Percentiles rank a stretch among this genome's conserved stretches.
Conservation (phyloP, 441 rosid species). For the Corymbia calophylla region DNA sequence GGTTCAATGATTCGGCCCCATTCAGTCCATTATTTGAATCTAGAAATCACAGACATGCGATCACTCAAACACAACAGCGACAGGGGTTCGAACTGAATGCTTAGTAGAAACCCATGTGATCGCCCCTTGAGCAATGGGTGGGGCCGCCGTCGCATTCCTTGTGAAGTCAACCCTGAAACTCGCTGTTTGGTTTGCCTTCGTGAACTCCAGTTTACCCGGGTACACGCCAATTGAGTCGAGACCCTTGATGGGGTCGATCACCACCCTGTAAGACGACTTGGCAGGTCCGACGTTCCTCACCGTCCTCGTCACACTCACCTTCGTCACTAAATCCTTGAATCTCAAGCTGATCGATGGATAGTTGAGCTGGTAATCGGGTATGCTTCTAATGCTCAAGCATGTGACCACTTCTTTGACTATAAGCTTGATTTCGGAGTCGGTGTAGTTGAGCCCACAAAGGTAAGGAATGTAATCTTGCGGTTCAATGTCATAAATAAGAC, state of each 20-base stretch:
- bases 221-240: neutral
- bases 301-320: neutral
- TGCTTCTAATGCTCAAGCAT: neutral
- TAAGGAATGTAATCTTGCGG: neutral
- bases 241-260: neutral
- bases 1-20: too few relatives aligned
- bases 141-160: neutral
- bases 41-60: neutral
- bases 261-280: neutral
- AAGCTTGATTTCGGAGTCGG: neutral
- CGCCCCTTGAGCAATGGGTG: neutral
- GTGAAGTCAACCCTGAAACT: neutral
- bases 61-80: neutral
- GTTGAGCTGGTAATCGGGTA: neutral
- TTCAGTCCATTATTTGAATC: too few relatives aligned
- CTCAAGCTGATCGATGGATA: neutral
- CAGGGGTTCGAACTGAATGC: neutral
- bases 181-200: neutral
- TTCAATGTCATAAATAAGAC: neutral
- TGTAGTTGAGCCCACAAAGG: neutral
- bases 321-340: fast-evolving
- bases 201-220: neutral
- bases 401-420: neutral
- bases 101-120: neutral
- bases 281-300: neutral